These are phyloP conservation scores for Mycena indigotica DNA, from an alignment of 768 basidiomycete genomes.

Conservation along the genomic window DNA sequence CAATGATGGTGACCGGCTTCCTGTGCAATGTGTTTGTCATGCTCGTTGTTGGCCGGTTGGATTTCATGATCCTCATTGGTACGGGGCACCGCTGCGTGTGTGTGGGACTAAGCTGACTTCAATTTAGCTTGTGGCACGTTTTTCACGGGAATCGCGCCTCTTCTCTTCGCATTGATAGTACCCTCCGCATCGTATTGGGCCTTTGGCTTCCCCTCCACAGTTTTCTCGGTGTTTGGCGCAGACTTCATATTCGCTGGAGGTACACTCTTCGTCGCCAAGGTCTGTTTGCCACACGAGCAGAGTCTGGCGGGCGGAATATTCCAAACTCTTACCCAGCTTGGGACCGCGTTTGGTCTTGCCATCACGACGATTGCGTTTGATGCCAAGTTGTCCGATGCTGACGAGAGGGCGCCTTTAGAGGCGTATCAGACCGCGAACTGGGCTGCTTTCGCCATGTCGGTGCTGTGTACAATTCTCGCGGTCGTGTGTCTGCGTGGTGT, in stretches of 20 bases:
- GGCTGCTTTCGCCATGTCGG: slow-evolving; percentile 51
- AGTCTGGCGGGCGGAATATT: slow-evolving; percentile 75
- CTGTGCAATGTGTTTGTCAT: slow-evolving; percentile 69
- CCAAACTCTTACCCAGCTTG: slow-evolving; percentile 74
- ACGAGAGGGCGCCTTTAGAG: slow-evolving; percentile 39
- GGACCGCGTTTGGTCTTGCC: slow-evolving; percentile 54
- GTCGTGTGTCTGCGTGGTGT: slow-evolving; percentile 3
- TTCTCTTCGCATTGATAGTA: slow-evolving; percentile 71
- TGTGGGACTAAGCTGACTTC: not conserved
- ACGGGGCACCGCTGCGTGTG: slow-evolving; percentile 22
- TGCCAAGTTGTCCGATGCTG: slow-evolving; percentile 23
- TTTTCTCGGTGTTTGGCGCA: slow-evolving; percentile 69
- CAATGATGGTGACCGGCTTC: slow-evolving; percentile 69
- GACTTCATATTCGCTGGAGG: slow-evolving; percentile 79
- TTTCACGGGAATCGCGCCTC: slow-evolving; percentile 56
- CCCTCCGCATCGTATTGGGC: slow-evolving; percentile 69
- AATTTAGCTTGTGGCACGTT: slow-evolving; percentile 47
- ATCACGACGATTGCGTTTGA: slow-evolving; percentile 49
- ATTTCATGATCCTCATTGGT: slow-evolving; percentile 63
- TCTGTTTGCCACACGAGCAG: slow-evolving; percentile 69
- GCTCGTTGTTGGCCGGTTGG: slow-evolving; percentile 54
- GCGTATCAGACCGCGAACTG: slow-evolving; percentile 60
- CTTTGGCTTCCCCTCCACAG: slow-evolving; percentile 69
- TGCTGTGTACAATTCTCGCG: slow-evolving; percentile 34
- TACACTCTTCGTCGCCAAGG: slow-evolving; percentile 73